Evolutionary conservation across 208 protist genomes (phyloP), one percentile per base, ranked within the genome.

Genomic region (Polymyxa betae): DNA sequence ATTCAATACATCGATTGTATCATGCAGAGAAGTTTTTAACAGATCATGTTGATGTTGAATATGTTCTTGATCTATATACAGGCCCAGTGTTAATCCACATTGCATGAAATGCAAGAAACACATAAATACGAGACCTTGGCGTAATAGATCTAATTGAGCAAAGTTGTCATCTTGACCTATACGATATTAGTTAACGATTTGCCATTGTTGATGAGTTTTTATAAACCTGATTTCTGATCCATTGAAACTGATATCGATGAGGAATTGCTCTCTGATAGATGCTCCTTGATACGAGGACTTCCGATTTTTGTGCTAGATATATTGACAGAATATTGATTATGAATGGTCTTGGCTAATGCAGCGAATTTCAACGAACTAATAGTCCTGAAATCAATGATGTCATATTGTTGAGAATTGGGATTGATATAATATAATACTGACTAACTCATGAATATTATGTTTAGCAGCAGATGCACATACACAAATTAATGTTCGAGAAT

Each of bases 291-390:
- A n/a, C 49, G 49, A 60, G 5, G 49, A 5, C 49, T 60, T 29
- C 12, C 49, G 49, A 60, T 60, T 60, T 29, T 60, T 60, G 49
- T 29, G 24, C 49, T 43, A 24, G 24, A 5, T 5, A 82, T n/a
- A 43, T 82, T 82, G 16, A 82, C 72, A 43, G 5, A 38, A 44
- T 66, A 89, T 32, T 44, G 12, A 32, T 89, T 89, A 5, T 38
- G 5, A n/a, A 89, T 89, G 5, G 16, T 77, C 54, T 89, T 89
- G 12, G 88, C 88, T 44, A 60, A 45, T 32, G 32, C 5, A 38
- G 88, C 88, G 54, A 89, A 89, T n/a, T 72, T 89, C 32, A 89
- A 44, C 46, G 88, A 66, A 45, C 49, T 77, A n/a, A 89, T 89
- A 32, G 88, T 89, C 24, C 49, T 60, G 24, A 60, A 5, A 24